Evolutionary conservation across 345 rosid species (phyloP), one percentile per base, ranked within the genome.

Genomic region (Stellera chamaejasme): DNA sequence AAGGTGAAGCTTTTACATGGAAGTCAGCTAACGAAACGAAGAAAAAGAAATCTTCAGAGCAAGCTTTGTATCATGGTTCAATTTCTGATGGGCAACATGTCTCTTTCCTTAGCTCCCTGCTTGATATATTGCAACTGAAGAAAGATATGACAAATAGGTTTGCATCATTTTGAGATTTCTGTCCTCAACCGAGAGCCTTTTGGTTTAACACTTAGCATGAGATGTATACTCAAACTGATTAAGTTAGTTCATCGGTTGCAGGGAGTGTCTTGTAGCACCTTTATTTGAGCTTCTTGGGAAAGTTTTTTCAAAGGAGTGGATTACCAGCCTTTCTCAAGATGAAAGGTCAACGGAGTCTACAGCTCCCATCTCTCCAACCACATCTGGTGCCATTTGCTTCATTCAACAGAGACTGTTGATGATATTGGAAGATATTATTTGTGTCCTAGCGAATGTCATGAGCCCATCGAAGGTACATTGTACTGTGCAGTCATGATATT

Each of bases 91-190:
- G 88, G 59, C 82, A 74, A 64, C 72, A 68, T 53, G 58, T 81
- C n/a, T 45, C 52, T 58, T 84, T 77, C 42, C 69, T 93, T 55
- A 69, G 82, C 61, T 82, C 94, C 43, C 72, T 93, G 58, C 88
- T 93, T 56, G 96, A 93, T 61, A 61, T 87, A 70, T 70, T 89
- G 68, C 72, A 84, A 7, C 68, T 87, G 63, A 89, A 93, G 80
- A 89, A 89, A 65, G 85, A 84, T 64, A 72, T 82, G 28, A 62
- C 72, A 64, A 73, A 74, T 86, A 89, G 99, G 97, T 93, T 16
- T 64, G 59, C 53, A 58, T 66, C 25, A 14, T 46, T n/a, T 43
- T 36, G 11, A 50, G 26, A 45, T 60, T 7, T 8, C 55, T n/a
- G 25, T 48, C 62, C 39, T 26, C 58, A 27, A n/a, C 43, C 59